Base-by-base conservation (phyloP, 768 basidiomycete genomes). In the Rickenella mellea region DNA sequence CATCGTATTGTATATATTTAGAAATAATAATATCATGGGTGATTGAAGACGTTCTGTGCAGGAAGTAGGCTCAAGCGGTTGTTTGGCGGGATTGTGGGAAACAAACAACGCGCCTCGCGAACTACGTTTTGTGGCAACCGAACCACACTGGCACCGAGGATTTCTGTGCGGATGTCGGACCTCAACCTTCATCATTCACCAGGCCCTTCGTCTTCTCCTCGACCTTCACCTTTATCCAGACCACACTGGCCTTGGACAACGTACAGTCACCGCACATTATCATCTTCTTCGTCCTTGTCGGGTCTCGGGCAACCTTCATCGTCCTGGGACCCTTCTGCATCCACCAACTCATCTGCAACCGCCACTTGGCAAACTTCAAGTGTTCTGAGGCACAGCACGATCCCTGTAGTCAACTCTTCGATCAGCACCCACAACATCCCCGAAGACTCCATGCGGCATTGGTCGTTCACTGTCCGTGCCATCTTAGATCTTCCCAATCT, bases 201-300 rank as follows among this genome's bases (percentile, higher is more conserved):
- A n/a, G n/a, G n/a, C n/a, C n/a, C 67, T 32, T 64, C 69, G 22
- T 71, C 72, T 30, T 69, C 74, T 15, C 64, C 66, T 39, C 67
- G 72, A 6, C 56, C 61, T 12, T 63, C 71, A 29, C 56, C 70
- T 7, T 65, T 75, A 35, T 66, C 74, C 24, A 67, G 75, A 42
- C 75, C 76, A 21, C 71, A 74, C 46, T 79, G 78, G 72, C 78
- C 80, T 40, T 75, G 78, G 69, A 54, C 61, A 31, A 59, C 65
- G 2, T 61, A 64, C 48, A 55, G 51, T 11, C 63, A 66, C 50
- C 59, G 55, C 27, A 53, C 62, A 14, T 51, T 54, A 15, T 51
- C 55, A 17, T 56, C 60, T 26, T 59, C 59, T 21, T 38, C 51
- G 10, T 64, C 56, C 6, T 46, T 55, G n/a, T n/a, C 55, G 49